Evolutionary conservation across 352 stramenopile species (phyloP).

Genomic region (Phytophthora tubulina): DNA sequence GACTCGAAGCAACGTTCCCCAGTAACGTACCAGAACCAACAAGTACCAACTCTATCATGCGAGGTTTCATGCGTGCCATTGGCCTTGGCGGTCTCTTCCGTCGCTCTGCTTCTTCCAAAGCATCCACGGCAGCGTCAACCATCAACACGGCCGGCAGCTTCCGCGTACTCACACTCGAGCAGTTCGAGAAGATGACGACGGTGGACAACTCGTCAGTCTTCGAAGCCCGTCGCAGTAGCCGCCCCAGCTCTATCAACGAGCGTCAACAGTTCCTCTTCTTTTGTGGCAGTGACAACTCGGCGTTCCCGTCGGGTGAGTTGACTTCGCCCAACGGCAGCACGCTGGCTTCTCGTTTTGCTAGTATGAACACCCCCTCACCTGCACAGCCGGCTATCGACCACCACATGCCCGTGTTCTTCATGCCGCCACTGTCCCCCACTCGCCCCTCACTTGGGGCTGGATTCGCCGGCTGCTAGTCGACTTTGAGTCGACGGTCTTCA

Average conservation of each 20-base stretch:
- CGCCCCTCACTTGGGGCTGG: slow-evolving; percentile 31
- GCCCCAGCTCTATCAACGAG: slow-evolving; percentile 55
- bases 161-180: slow-evolving; percentile 51
- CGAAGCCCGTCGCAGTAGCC: slow-evolving; percentile 40
- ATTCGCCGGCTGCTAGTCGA: slow-evolving; percentile 42
- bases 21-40: slow-evolving; percentile 23
- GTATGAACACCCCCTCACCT: slow-evolving; percentile 38
- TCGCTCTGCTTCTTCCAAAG: slow-evolving; percentile 23
- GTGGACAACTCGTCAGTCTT: slow-evolving; percentile 32
- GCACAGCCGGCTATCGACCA: slow-evolving; percentile 62
- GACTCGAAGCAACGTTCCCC: slow-evolving; percentile 33
- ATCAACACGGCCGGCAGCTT: slow-evolving; percentile 30
- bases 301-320: slow-evolving; percentile 35
- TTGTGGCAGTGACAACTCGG: slow-evolving; percentile 65
- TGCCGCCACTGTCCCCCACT: slow-evolving; percentile 38
- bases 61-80: slow-evolving; percentile 72
- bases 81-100: slow-evolving; percentile 70
- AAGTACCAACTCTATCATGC: slow-evolving; percentile 53
- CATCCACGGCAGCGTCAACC: slow-evolving; percentile 3
- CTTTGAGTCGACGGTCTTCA: slow-evolving; percentile 30
- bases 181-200: slow-evolving; percentile 47
- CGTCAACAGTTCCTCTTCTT: slow-evolving; percentile 82
- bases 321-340: slow-evolving; percentile 30
- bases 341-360: slow-evolving; percentile 34
- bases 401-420: slow-evolving; percentile 82